Evolutionary conservation across 2,329 filamentous ascomycete species (phyloP).

Genomic region (Pestalotiopsis sp.): DNA sequence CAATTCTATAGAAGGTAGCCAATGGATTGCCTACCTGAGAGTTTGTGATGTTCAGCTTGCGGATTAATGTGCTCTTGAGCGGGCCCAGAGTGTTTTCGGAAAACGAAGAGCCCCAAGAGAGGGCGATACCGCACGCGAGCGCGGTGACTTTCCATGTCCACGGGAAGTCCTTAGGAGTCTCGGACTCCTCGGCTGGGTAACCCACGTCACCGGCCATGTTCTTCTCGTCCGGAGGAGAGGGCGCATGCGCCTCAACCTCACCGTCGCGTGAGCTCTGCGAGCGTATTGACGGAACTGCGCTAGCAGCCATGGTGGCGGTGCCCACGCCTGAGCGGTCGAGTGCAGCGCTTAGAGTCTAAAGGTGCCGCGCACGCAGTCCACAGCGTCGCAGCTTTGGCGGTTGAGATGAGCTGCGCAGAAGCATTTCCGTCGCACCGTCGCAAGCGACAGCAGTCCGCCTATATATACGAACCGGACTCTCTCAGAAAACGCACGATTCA

Average conservation of each 20-base stretch:
- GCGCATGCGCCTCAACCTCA: neutral
- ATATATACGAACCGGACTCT: neutral
- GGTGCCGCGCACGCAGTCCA: too few relatives aligned
- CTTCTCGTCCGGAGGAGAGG: neutral
- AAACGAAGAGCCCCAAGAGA: constrained; percentile 29
- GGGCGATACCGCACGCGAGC: constrained; percentile 22
- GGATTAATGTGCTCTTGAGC: constrained; percentile 23
- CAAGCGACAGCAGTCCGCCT: neutral
- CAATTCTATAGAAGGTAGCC: neutral
- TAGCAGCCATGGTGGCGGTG: neutral
- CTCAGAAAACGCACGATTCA: neutral
- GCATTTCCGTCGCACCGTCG: neutral
- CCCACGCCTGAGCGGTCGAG: neutral
- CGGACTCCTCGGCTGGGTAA: constrained; percentile 1
- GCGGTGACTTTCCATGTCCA: constrained; percentile 25
- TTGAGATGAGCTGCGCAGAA: neutral
- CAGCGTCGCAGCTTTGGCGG: too few relatives aligned
- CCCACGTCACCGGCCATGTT: neutral
- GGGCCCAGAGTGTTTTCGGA: constrained; percentile 28
- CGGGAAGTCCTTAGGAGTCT: constrained; percentile 23
- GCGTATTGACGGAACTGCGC: neutral
- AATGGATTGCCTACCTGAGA: constrained; percentile 11
- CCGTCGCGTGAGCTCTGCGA: neutral
- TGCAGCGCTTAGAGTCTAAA: too few relatives aligned
- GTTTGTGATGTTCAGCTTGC: constrained; percentile 26